Evolutionary conservation across 2,329 filamentous ascomycete genomes (phyloP), one percentile per base, ranked within the genome.

Genomic region (Tolypocladium ovalisporum): DNA sequence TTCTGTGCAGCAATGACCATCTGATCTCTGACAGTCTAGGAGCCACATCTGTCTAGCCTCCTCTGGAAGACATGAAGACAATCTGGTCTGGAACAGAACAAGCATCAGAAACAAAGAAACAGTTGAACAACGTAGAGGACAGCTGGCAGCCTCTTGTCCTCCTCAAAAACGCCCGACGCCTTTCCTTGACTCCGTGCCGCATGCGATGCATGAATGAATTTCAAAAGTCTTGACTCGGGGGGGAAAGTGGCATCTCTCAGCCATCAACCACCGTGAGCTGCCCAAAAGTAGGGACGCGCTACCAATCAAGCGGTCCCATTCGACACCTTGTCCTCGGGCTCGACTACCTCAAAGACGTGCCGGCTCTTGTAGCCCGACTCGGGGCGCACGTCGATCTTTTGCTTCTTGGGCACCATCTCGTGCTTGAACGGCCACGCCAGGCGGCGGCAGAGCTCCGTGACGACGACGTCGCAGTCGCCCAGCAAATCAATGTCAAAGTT

Each of bases 401-500:
- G 84, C 37, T 80, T 76, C 10, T 79, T 71, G n/a, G 86, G 85
- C 58, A 94, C 81, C 89, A 96, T 96, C 62, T 90, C 86, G 67
- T 97, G 91, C 51, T 82, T 69, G 56, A 96, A 72, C 8, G 84
- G 76, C 94, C 94, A 97, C 3, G 87, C 88, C 1, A 89, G 85
- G 15, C 89, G 83, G 51, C 86, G 82, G 68, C 89, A 93, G 55
- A 99, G 80, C 75, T 97, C 93, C 0, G 87, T 82, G 17, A 97
- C 88, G 10, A 97, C 86, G 44, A 91, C 82, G 68, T 99, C 94
- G 72, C 93, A 97, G 69, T 97, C 90, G 39, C 94, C 94, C n/a
- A 97, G 79, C 57, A 99, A 80, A 69, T 97, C 92, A 63, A 99
- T 90, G 71, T 99, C 94, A 65, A 99, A 97, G 69, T 95, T 90